Conservation (phyloP, 257 asterid species). For the Linderniella brevidens region DNA sequence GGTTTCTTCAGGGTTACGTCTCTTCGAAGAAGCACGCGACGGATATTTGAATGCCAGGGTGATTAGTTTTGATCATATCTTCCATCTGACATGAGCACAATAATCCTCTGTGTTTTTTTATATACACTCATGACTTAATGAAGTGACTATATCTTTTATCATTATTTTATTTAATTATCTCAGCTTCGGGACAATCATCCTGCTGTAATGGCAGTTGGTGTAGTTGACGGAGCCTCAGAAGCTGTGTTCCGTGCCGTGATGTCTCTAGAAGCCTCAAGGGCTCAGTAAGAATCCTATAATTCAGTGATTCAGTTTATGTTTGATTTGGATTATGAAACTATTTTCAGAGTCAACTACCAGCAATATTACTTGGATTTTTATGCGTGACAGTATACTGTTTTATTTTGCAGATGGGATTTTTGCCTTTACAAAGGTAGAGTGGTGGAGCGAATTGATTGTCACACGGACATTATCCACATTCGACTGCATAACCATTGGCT, state of each 20-base stretch:
- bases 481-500: slow-evolving; percentile 68
- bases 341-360: neutral
- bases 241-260: slow-evolving; percentile 60
- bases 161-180: slow-evolving; percentile 6
- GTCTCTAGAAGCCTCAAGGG: slow-evolving; percentile 72
- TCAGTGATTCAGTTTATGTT: neutral
- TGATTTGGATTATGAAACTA: neutral
- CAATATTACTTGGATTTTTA: neutral
- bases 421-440: slow-evolving; percentile 55
- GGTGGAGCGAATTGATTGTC: slow-evolving; percentile 85
- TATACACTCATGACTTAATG: slow-evolving; percentile 4
- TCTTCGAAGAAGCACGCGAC: slow-evolving; percentile 77
- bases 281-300: slow-evolving; percentile 39
- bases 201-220: slow-evolving; percentile 91
- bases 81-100: neutral
- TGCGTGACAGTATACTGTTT: neutral
- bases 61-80: slow-evolving; percentile 7
- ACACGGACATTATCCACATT: slow-evolving; percentile 68
- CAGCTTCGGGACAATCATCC: slow-evolving; percentile 34
- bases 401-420: slow-evolving; percentile 76
- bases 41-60: slow-evolving; percentile 50
- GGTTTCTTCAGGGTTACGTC: slow-evolving; percentile 50
- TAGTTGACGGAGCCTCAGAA: slow-evolving; percentile 58
- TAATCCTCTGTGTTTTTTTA: neutral
- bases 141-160: slow-evolving; percentile 1